Conservation (phyloP, 2,329 filamentous ascomycete genomes). For the Nemania sp. region DNA sequence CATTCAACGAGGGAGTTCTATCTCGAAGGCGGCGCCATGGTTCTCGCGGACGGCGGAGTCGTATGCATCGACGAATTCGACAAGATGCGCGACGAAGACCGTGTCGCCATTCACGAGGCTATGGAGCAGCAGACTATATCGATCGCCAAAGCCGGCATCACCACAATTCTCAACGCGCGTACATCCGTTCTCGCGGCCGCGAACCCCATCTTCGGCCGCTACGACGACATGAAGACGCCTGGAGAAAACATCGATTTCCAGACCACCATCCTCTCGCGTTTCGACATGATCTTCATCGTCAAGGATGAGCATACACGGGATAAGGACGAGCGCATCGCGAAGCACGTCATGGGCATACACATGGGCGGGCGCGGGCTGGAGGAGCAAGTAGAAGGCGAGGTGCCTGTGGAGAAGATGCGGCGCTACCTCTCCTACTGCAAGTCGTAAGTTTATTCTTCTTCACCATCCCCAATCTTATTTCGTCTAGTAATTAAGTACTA, state of each 20-base stretch:
- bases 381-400: conserved; percentile 82
- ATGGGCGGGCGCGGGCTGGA: conserved; percentile 86
- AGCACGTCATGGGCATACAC: conserved; percentile 95
- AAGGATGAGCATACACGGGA: conserved; percentile 89
- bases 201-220: conserved; percentile 96
- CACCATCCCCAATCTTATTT: neutral
- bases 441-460: conserved; percentile 61
- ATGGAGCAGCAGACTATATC: conserved; percentile 99
- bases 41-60: conserved; percentile 92
- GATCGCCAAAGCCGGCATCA: conserved; percentile 97
- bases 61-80: conserved; percentile 99
- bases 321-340: conserved; percentile 90
- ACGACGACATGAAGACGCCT: conserved; percentile 96
- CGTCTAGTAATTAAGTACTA: neutral
- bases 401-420: conserved; percentile 95
- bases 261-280: conserved; percentile 95
- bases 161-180: conserved; percentile 92
- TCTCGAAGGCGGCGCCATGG: conserved; percentile 97
- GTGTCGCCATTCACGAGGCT: conserved; percentile 97
- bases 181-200: conserved; percentile 95
- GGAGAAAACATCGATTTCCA: conserved; percentile 99
- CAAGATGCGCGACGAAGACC: conserved; percentile 98
- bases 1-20: conserved; percentile 94
- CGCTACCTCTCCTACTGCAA: conserved; percentile 97
- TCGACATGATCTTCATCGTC: conserved; percentile 99